phyloP scores from a whole-genome alignment of 2,329 filamentous ascomycete genomes.

The Alternaria longipes region DNA sequence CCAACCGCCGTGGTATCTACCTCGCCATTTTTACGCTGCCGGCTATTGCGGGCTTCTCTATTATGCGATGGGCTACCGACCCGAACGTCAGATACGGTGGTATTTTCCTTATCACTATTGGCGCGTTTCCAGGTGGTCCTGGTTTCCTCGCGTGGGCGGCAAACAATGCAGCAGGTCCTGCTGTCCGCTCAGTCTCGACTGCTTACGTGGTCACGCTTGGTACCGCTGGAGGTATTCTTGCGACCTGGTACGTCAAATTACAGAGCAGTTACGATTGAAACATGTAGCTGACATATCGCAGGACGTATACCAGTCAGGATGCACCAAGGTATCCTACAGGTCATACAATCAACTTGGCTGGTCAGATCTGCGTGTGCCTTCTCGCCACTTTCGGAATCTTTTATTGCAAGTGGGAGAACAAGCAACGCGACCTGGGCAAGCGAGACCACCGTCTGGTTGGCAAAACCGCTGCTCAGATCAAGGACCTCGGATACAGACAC shows the following conservation, averaged over 20 bases:
- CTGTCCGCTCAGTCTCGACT: slow-evolving; percentile 64
- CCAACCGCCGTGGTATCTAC: slow-evolving; percentile 50
- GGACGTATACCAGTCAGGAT: slow-evolving; percentile 65
- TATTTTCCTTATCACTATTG: slow-evolving; percentile 65
- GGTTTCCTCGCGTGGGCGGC: slow-evolving; percentile 67
- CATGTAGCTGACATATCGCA: slow-evolving; percentile 63
- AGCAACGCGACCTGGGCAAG: slow-evolving; percentile 57
- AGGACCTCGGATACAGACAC: slow-evolving; percentile 62
- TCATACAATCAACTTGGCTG: slow-evolving; percentile 70
- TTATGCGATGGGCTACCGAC: slow-evolving; percentile 64
- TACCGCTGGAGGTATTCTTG: slow-evolving; percentile 65
- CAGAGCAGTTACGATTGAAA: background rate
- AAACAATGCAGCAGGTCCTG: slow-evolving; percentile 67
- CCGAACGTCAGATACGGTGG: slow-evolving; percentile 65
- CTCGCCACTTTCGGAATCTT: slow-evolving; percentile 60
- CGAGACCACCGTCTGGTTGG: slow-evolving; percentile 62
- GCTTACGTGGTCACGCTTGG: slow-evolving; percentile 74
- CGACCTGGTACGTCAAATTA: slow-evolving; percentile 55
- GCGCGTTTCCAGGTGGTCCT: slow-evolving; percentile 67
- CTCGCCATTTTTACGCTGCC: slow-evolving; percentile 51
- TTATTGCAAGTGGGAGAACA: slow-evolving; percentile 66
- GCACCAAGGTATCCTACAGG: slow-evolving; percentile 75
- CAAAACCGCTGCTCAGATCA: slow-evolving; percentile 57
- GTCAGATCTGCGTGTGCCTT: slow-evolving; percentile 57
- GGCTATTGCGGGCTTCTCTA: slow-evolving; percentile 61